Evolutionary conservation across 1,284 basidiomycete species (phyloP), one percentile per base, ranked within the genome.

Genomic region (Melampsora abietis-canadensis): DNA sequence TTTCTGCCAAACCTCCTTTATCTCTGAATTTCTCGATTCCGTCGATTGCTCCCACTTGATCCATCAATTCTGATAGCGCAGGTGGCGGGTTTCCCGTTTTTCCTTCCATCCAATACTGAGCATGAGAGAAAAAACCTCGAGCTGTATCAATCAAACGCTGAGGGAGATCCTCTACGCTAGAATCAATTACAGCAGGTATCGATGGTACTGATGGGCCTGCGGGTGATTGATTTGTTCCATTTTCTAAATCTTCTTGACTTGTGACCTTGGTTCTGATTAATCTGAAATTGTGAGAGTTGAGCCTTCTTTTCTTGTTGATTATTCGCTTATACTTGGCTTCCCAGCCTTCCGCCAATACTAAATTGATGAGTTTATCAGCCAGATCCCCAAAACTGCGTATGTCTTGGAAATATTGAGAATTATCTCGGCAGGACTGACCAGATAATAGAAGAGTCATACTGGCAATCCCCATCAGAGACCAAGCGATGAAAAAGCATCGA

Each of bases 371-470:
- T 24, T 30, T 24, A 66, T 31, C 60, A 62, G 60, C 31, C 34
- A 57, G n/a, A 24, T 57, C 17, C 27, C 2, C 60, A 30, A 10
- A 34, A 31, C 34, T 61, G 3, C 31, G 7, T 1, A 61, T 7
- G 6, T 54, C 2, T n/a, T 12, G 60, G 21, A 31, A 61, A 61
- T 40, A 8, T 40, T 40, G 37, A 34, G 34, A 34, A 34, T 34
- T 4, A 34, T 34, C 59, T 2, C 17, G 7, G 10, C 31, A 19
- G 14, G 46, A 51, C 31, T 34, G 6, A 74, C 72, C 72, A 31
- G 72, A 40, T 34, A 74, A 40, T n/a, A 74, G 60, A 59, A 74
- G 57, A 51, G 72, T 74, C 72, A 74, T 74, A 31, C 60, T 74
- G 2, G 61, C 72, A 37, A 74, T 74, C 4, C 72, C 72, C 40